Base-by-base conservation (phyloP, 345 rosid species). In the Salix viminalis region DNA sequence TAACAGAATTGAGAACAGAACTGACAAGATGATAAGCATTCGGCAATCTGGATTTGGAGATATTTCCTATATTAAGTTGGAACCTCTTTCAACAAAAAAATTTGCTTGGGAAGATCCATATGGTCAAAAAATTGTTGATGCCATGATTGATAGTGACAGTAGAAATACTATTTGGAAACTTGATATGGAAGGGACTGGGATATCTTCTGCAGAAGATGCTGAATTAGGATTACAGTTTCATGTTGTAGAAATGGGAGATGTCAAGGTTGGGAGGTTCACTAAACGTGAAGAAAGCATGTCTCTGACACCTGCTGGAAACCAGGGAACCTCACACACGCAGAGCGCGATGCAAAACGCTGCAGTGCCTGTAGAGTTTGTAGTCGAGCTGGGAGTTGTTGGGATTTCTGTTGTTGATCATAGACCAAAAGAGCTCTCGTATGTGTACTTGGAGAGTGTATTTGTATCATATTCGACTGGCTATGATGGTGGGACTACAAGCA, bases 61-160 rank as follows among this genome's bases (percentile, higher is more conserved):
- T 67, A 86, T 84, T 77, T 83, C 90, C 37, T 93, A 97, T 94
- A 86, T 90, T 86, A 85, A 75, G 70, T 79, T 93, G 84, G 85
- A 84, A 75, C 89, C 97, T 72, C 92, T 87, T 70, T 90, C 98
- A 65, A 85, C 99, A 73, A 65, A 87, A 75, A 87, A 80, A 80
- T 93, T 92, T 85, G 83, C 90, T 80, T 96, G 98, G 99, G 98
- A 96, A 86, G 91, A 93, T 84, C 98, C 99, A 18, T 93, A 93
- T 76, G 98, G 99, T 54, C 94, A 91, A 76, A 96, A 88, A 77
- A 79, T 85, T 77, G 76, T 93, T 71, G 98, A 96, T 82, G 86
- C 89, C 54, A 91, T 80, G 85, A 84, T 92, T 75, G 86, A 89
- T 77, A 81, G 66, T 81, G 84, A 79, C 48, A 61, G 68, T 72